These are phyloP conservation scores for Ustilago hordei DNA, from an alignment of 1,284 basidiomycete genomes.

Conservation along the genomic window DNA sequence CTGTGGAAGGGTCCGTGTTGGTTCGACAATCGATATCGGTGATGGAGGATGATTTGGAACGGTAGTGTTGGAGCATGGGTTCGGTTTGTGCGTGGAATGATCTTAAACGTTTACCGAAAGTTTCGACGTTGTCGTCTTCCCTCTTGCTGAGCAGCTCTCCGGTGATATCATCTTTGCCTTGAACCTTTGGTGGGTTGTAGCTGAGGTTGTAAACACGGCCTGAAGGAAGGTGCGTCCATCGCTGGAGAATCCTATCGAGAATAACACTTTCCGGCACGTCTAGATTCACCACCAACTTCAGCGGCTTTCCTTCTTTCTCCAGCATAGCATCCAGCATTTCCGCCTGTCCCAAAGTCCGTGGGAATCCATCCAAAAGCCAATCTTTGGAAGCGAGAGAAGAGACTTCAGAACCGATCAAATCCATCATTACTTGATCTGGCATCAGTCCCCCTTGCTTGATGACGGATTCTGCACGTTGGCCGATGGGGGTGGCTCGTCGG, in stretches of 20 bases:
- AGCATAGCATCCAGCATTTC: conserved; percentile 78
- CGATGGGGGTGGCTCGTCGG: conserved; percentile 52
- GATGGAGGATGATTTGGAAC: conserved; percentile 71
- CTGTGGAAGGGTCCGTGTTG: conserved; percentile 2
- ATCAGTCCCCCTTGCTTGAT: conserved; percentile 64
- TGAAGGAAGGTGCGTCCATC: conserved; percentile 74
- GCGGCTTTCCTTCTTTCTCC: conserved; percentile 35
- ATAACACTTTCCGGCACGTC: conserved; percentile 92
- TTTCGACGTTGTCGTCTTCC: conserved; percentile 90
- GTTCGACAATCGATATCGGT: conserved; percentile 33
- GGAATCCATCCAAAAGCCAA: conserved; percentile 97
- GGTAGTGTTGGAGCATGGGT: conserved; percentile 85
- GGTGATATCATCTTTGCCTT: conserved; percentile 89
- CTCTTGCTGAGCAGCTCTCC: conserved; percentile 89
- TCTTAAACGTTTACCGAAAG: conserved; percentile 82
- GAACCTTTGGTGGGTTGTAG: conserved; percentile 83
- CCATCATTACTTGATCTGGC: conserved; percentile 68
- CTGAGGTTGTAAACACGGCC: conserved; percentile 82
- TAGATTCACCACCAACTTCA: conserved; percentile 89
- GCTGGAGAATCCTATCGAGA: conserved; percentile 82
- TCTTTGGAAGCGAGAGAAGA: conserved; percentile 70
- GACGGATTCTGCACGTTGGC: conserved; percentile 51
- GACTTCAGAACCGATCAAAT: conserved; percentile 56
- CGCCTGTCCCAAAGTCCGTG: conserved; percentile 90
- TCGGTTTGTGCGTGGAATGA: conserved; percentile 89